Evolutionary conservation across 2,329 filamentous ascomycete genomes (phyloP).

Genomic region (Ophiostoma ulmi): DNA sequence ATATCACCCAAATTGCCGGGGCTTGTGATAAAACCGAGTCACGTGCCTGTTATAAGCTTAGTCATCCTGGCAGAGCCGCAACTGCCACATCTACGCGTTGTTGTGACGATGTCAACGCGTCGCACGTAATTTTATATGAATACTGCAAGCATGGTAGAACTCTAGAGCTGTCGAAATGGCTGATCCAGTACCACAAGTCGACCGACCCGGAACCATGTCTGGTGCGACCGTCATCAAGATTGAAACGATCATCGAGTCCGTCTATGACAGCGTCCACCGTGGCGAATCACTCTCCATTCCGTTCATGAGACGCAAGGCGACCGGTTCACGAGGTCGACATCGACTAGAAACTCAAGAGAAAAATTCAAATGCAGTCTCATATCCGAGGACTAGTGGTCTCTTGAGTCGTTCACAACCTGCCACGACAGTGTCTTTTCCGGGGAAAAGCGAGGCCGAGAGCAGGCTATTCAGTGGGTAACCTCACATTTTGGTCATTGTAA

Average conservation of each 20-base stretch:
- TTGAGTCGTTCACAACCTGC: not conserved
- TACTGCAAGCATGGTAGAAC: not conserved
- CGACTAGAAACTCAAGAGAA: not conserved
- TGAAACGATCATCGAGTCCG: conserved; percentile 49
- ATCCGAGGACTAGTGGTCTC: not conserved
- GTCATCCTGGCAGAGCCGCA: not conserved
- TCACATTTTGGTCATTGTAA: not conserved
- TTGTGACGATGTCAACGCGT: not conserved
- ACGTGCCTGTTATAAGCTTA: not conserved
- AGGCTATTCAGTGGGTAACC: conserved; percentile 47
- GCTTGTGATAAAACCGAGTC: not conserved
- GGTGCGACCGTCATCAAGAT: conserved; percentile 46
- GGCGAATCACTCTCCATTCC: conserved; percentile 44
- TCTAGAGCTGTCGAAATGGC: not conserved
- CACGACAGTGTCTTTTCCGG: conserved; percentile 41
- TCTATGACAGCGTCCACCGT: conserved; percentile 44
- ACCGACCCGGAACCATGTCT: not conserved
- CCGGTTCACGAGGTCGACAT: not conserved
- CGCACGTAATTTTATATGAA: not conserved
- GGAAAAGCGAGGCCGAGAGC: conserved; percentile 43
- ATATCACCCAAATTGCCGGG: not conserved
- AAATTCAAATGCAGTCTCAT: not conserved
- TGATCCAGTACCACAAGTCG: not conserved
- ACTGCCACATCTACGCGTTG: not conserved
- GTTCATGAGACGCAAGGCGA: conserved; percentile 36